A percentile compares a stretch with the other conserved stretches of the same genome.
phyloP scores from a whole-genome alignment of 192 early-diverging fungal genomes.

The Podila horticola region DNA sequence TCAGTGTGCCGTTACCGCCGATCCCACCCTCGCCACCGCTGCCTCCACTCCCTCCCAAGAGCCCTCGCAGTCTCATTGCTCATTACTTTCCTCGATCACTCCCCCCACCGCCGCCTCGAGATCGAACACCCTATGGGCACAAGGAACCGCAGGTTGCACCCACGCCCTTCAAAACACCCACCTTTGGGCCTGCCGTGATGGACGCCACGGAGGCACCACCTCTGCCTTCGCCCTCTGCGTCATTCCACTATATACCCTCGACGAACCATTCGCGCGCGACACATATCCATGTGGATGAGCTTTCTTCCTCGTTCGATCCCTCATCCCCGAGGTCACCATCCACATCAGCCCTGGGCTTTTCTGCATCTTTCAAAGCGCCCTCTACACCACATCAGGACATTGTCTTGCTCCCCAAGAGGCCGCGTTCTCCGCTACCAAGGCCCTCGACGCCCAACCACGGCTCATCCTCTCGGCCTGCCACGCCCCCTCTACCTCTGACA shows the following conservation, averaged over 20 bases:
- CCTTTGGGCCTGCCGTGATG: constrained; percentile 32
- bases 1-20: constrained; percentile 2
- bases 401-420: not conserved
- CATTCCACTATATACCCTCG: constrained; percentile 31
- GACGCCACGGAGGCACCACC: constrained; percentile 5
- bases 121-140: not conserved
- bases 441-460: not conserved
- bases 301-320: not conserved
- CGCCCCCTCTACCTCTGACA: not conserved
- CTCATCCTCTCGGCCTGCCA: not conserved
- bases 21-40: constrained; percentile 19
- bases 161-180: constrained; percentile 38
- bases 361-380: not conserved
- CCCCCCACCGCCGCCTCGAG: constrained; percentile 32
- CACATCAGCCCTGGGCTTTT: constrained; percentile 15
- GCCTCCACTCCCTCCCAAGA: constrained; percentile 36
- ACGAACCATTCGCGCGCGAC: constrained; percentile 11
- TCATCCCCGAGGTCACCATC: constrained; percentile 10
- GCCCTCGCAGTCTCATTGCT: constrained; percentile 32
- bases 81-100: constrained; percentile 40
- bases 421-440: not conserved
- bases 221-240: constrained; percentile 26
- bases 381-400: not conserved
- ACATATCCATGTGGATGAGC: constrained; percentile 3
- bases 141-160: constrained; percentile 11